Base-by-base conservation (phyloP, 495 filamentous ascomycete species). In the Ramalina intermedia region DNA sequence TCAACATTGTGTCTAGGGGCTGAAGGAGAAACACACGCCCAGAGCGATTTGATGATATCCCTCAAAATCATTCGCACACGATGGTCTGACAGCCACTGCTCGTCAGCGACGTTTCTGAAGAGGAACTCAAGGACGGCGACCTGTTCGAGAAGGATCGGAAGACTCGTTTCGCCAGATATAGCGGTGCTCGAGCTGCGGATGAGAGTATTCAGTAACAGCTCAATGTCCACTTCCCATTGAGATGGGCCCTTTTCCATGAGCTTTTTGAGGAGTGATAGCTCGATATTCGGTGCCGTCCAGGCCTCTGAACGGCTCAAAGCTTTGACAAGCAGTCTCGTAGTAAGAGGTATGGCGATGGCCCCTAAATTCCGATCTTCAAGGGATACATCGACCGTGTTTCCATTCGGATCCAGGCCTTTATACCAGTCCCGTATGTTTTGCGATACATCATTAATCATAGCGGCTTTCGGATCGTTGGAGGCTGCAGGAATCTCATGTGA, bases 1-100 rank as follows among this genome's bases (percentile, higher is more conserved):
- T 96, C 90, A 20, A 96, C 87, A 60, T 94, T 91, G 54, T 89
- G 89, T 58, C 93, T 93, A 0, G 87, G 89, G 48, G 80, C 81
- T 17, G 80, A 66, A 20, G 85, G 80, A 0, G 86, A 85, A 33
- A 96, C 67, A 59, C 82, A 88, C 21, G 66, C 54, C 90, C 90
- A 96, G 0, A 89, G 68, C 50, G 78, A 71, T 13, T 68, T 71
- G 13, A 91, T 78, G 17, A 95, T 63, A 21, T 74, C 67, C 24
- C 41, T 35, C 3, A 59, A 41, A 16, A 56, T 46, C 37, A 26
- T 38, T 41, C 57, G 45, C 37, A 54, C 36, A 20, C 48, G 54
- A 46, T 53, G 46, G 26, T 56, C 41, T 4, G 40, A 47, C 14
- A 54, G 39, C 54, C 54, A 59, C 21, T 36, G 24, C 4, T 40